phyloP scores from a whole-genome alignment of 345 rosid species.

The Aquilaria malaccensis region DNA sequence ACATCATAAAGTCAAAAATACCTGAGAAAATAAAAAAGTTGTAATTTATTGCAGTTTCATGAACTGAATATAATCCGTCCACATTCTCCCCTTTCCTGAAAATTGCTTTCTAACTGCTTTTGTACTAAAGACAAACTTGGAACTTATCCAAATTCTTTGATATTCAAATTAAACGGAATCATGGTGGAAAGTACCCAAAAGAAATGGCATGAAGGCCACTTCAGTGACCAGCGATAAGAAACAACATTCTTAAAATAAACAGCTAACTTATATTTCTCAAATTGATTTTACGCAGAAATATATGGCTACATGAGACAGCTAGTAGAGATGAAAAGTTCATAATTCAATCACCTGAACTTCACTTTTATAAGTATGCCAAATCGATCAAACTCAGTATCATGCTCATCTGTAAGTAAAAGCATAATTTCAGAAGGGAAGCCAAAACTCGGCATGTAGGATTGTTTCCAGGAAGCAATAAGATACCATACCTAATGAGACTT shows the following conservation, averaged over 20 bases:
- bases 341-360: slow-evolving; percentile 61
- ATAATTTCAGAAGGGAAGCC: slow-evolving; percentile 13
- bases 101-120: too few relatives aligned
- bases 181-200: too few relatives aligned
- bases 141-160: too few relatives aligned
- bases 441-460: slow-evolving; percentile 2
- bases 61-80: not conserved
- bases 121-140: too few relatives aligned
- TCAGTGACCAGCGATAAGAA: too few relatives aligned
- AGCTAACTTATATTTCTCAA: too few relatives aligned
- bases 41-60: not conserved
- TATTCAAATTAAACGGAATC: too few relatives aligned
- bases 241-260: too few relatives aligned
- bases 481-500: slow-evolving; percentile 57
- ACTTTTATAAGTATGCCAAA: slow-evolving; percentile 87
- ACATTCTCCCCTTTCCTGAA: not conserved
- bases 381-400: slow-evolving; percentile 67
- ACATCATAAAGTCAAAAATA: not conserved
- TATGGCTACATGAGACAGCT: too few relatives aligned
- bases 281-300: too few relatives aligned
- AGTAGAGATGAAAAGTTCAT: too few relatives aligned
- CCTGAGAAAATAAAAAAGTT: not conserved
- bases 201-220: too few relatives aligned
- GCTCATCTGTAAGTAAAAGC: slow-evolving; percentile 58
- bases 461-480: slow-evolving; percentile 2